Conservation (phyloP, 805 yeast genomes). For the Yarrowia sp. region DNA sequence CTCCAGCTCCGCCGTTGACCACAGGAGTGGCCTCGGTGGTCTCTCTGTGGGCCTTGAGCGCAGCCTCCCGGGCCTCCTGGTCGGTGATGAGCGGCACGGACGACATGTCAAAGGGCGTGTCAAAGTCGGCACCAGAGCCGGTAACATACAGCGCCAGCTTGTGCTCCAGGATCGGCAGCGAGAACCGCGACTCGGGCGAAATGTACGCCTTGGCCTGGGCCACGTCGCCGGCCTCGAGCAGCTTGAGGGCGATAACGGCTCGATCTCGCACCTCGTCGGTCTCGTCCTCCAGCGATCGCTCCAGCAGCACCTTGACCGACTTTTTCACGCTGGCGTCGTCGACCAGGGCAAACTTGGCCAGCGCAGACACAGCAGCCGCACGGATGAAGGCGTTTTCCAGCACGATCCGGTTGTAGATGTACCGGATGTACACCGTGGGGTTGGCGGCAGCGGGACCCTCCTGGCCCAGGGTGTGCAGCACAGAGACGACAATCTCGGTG, state of each 20-base stretch:
- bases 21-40: slow-evolving; percentile 61
- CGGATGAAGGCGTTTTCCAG: slow-evolving; percentile 94
- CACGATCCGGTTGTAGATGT: slow-evolving; percentile 95
- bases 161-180: slow-evolving; percentile 78
- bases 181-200: slow-evolving; percentile 71
- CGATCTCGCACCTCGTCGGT: slow-evolving; percentile 99
- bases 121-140: slow-evolving; percentile 55
- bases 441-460: slow-evolving; percentile 89
- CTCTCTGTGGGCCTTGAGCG: slow-evolving; percentile 59
- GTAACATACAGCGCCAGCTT: slow-evolving; percentile 75
- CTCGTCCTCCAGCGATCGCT: slow-evolving; percentile 82
- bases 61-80: slow-evolving; percentile 51
- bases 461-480: slow-evolving; percentile 87
- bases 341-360: slow-evolving; percentile 86
- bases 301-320: slow-evolving; percentile 76
- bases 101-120: slow-evolving; percentile 72
- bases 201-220: slow-evolving; percentile 58
- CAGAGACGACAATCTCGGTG: slow-evolving; percentile 91
- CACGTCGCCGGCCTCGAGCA: slow-evolving; percentile 56
- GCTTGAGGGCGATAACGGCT: slow-evolving; percentile 82
- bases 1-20: slow-evolving; percentile 47
- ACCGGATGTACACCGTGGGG: slow-evolving; percentile 92
- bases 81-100: slow-evolving; percentile 61
- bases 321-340: slow-evolving; percentile 68
- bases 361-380: slow-evolving; percentile 92